phyloP scores from a whole-genome alignment of 2,329 filamentous ascomycete genomes.

The Ophiosphaerella herpotricha region DNA sequence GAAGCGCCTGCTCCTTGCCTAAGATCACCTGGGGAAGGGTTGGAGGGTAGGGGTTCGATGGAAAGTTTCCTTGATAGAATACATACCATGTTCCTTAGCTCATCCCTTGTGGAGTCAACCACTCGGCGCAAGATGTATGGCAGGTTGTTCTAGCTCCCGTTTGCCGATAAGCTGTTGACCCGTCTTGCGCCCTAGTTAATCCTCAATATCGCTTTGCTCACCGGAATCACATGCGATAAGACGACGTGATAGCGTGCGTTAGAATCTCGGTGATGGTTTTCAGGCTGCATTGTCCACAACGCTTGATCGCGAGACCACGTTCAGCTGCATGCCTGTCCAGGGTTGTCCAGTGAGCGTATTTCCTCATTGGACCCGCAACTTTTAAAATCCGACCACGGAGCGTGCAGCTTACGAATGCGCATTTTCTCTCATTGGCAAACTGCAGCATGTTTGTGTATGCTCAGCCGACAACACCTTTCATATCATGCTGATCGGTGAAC shows the following conservation, averaged over 20 bases:
- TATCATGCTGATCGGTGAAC: conserved; percentile 16
- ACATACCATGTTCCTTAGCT: conserved; percentile 1
- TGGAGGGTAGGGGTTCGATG: conserved; percentile 1
- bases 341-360: conserved; percentile 2
- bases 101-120: conserved; percentile 7
- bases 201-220: conserved; percentile 11
- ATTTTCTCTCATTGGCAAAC: conserved; percentile 21
- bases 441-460: conserved; percentile 8
- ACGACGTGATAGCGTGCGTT: conserved; percentile 16
- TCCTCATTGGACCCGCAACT: conserved; percentile 16
- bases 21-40: conserved; percentile 10
- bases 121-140: conserved; percentile 16
- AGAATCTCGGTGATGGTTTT: conserved; percentile 8
- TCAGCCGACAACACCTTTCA: conserved; percentile 10
- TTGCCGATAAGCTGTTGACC: conserved; percentile 8
- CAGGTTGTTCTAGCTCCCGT: conserved; percentile 7
- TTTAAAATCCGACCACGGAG: conserved; percentile 11
- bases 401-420: conserved; percentile 16
- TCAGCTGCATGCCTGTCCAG: conserved; percentile 20
- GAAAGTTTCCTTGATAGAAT: not conserved
- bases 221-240: conserved; percentile 24
- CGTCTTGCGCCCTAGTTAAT: conserved; percentile 3
- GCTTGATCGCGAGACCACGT: conserved; percentile 22
- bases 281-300: conserved; percentile 13
- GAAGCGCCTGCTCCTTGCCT: not conserved